Conservation (phyloP, 2,329 filamentous ascomycete species). For the Sclerotinia glacialis region DNA sequence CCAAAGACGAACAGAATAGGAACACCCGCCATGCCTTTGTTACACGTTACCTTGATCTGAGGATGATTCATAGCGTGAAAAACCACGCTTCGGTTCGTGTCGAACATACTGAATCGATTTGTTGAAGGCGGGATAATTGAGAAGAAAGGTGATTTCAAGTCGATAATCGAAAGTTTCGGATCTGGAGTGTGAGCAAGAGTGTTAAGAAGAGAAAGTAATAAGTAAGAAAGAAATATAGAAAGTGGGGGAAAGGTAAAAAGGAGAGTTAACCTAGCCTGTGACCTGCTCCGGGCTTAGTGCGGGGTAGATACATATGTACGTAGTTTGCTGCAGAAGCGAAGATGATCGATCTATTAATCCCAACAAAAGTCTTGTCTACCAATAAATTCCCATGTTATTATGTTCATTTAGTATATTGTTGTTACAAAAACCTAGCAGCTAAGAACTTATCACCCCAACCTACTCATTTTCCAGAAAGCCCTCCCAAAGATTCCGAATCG, state of each 20-base stretch:
- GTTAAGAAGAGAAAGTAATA: neutral
- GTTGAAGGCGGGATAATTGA: conserved; percentile 28
- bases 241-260: too few relatives aligned
- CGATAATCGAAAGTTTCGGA: neutral
- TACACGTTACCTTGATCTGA: conserved; percentile 34
- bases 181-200: neutral
- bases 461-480: too few relatives aligned
- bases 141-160: neutral
- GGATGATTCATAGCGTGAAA: conserved; percentile 29
- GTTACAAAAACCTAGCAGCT: too few relatives aligned
- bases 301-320: neutral
- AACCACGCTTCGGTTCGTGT: conserved; percentile 19
- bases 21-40: conserved; percentile 34
- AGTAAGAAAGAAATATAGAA: neutral
- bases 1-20: conserved; percentile 19
- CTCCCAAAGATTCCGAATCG: too few relatives aligned
- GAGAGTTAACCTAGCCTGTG: neutral
- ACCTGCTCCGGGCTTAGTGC: neutral
- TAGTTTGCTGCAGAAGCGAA: neutral
- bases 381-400: neutral
- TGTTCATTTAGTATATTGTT: too few relatives aligned
- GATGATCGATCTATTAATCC: neutral
- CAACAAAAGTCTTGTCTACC: neutral
- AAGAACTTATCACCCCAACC: too few relatives aligned
- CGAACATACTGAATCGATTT: conserved; percentile 27